These are phyloP conservation scores for Cordyceps cateniannulata DNA, from an alignment of 2,329 filamentous ascomycete genomes.

Conservation along the genomic window DNA sequence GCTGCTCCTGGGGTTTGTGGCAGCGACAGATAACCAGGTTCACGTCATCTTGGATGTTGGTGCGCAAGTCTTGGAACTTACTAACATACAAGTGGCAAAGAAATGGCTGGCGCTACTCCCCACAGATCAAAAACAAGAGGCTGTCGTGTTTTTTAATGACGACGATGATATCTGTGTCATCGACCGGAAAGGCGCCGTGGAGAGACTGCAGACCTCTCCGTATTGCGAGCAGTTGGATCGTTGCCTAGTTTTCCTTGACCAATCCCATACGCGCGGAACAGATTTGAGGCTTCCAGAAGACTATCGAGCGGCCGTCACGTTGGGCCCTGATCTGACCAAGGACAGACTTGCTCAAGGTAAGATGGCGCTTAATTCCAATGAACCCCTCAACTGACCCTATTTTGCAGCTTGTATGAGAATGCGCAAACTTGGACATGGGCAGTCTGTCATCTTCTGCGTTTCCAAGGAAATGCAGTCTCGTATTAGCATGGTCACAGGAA, in stretches of 20 bases:
- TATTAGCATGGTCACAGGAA: slow-evolving; percentile 29
- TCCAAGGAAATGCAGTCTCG: slow-evolving; percentile 52
- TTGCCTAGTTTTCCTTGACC: slow-evolving; percentile 64
- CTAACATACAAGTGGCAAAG: slow-evolving; percentile 47
- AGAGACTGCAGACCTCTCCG: slow-evolving; percentile 51
- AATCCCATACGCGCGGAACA: slow-evolving; percentile 63
- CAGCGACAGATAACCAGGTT: slow-evolving; percentile 22
- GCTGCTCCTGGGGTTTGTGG: slow-evolving; percentile 32
- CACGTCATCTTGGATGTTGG: slow-evolving; percentile 66
- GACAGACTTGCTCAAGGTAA: slow-evolving; percentile 63
- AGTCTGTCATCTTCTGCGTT: slow-evolving; percentile 57
- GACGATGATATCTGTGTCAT: slow-evolving; percentile 49
- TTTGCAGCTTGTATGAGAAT: slow-evolving; percentile 61
- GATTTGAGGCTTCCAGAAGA: slow-evolving; percentile 55
- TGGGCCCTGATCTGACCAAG: slow-evolving; percentile 60
- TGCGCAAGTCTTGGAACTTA: slow-evolving; percentile 60
- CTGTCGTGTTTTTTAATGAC: slow-evolving; percentile 51
- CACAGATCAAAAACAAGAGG: slow-evolving; percentile 13
- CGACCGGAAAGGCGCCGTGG: slow-evolving; percentile 38
- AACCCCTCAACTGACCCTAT: not conserved
- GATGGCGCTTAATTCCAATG: slow-evolving; percentile 9
- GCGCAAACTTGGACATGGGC: slow-evolving; percentile 59
- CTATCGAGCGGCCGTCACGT: slow-evolving; percentile 59
- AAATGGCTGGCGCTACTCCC: slow-evolving; percentile 40
- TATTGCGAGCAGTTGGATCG: slow-evolving; percentile 47